Conservation (phyloP, 805 yeast species). For the Ogataea kodamae region DNA sequence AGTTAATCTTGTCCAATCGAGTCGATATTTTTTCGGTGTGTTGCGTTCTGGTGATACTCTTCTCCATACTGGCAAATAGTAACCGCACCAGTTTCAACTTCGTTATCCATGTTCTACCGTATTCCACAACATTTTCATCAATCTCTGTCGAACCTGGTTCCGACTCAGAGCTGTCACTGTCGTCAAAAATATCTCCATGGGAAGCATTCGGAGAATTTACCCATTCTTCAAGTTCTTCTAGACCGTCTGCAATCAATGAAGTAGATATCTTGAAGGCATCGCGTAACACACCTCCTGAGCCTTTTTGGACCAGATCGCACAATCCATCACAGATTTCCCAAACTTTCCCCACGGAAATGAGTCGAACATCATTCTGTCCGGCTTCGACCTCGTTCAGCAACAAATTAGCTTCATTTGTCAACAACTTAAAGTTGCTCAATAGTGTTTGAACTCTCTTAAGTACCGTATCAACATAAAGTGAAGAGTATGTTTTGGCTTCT, state of each 20-base stretch:
- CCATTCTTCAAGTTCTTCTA: constrained; percentile 71
- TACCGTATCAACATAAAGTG: constrained; percentile 32
- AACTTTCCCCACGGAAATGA: constrained; percentile 60
- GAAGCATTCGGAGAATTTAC: constrained; percentile 52
- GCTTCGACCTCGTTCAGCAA: constrained; percentile 12
- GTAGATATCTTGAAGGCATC: constrained; percentile 43
- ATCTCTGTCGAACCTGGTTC: constrained; percentile 28
- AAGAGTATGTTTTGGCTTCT: constrained; percentile 33
- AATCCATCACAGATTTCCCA: constrained; percentile 67
- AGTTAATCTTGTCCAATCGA: constrained; percentile 45
- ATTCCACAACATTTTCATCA: constrained; percentile 21
- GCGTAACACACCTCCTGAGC: constrained; percentile 53
- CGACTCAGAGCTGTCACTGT: constrained; percentile 20
- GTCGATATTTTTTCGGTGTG: constrained; percentile 33
- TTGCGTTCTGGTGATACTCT: constrained; percentile 46
- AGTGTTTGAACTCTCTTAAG: constrained; percentile 20
- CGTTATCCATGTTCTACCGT: constrained; percentile 46
- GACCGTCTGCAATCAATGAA: constrained; percentile 53
- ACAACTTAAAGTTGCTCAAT: constrained; percentile 14
- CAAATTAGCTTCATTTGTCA: constrained; percentile 19
- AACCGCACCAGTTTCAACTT: constrained; percentile 57
- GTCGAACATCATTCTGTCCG: constrained; percentile 35
- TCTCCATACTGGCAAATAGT: constrained; percentile 53
- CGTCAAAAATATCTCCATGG: constrained; percentile 48
- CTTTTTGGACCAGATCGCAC: constrained; percentile 39